A percentile compares a stretch with the other conserved stretches of the same genome.
Conservation (phyloP, 2,329 filamentous ascomycete genomes). For the Botryotinia narcissicola region DNA sequence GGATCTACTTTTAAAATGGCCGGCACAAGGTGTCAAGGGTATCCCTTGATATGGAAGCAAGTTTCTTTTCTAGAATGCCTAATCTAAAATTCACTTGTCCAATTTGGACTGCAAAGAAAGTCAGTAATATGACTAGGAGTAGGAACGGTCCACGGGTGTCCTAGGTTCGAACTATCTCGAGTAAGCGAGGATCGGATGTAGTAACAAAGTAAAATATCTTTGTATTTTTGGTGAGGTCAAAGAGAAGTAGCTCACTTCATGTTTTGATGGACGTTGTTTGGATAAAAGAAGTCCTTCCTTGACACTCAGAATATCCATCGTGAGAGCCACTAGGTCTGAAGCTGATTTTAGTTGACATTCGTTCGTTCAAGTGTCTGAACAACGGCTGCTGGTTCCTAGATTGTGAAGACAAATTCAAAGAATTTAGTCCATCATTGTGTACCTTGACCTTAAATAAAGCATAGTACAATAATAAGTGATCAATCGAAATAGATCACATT, state of each 20-base stretch:
- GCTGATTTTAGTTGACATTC: neutral
- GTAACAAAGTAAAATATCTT: neutral
- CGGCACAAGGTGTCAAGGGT: too few relatives aligned
- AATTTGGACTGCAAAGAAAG: too few relatives aligned
- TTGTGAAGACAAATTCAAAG: neutral
- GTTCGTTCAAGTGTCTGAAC: neutral
- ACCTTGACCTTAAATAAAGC: neutral
- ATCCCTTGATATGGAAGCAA: too few relatives aligned
- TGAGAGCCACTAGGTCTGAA: neutral
- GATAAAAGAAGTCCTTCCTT: neutral
- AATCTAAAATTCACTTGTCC: too few relatives aligned
- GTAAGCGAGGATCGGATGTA: neutral
- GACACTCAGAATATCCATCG: fast-evolving
- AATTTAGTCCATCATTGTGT: fast-evolving
- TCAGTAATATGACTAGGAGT: too few relatives aligned
- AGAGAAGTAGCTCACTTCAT: too few relatives aligned
- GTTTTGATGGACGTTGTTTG: too few relatives aligned
- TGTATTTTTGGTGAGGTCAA: too few relatives aligned
- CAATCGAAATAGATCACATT: fast-evolving
- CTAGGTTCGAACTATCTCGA: neutral
- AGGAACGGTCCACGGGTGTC: fast-evolving
- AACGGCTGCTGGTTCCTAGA: neutral
- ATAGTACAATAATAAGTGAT: neutral
- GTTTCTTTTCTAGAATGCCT: too few relatives aligned
- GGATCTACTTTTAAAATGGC: too few relatives aligned